Evolutionary conservation across 257 asterid genomes (phyloP).

Genomic region (Gentiana macrophylla): DNA sequence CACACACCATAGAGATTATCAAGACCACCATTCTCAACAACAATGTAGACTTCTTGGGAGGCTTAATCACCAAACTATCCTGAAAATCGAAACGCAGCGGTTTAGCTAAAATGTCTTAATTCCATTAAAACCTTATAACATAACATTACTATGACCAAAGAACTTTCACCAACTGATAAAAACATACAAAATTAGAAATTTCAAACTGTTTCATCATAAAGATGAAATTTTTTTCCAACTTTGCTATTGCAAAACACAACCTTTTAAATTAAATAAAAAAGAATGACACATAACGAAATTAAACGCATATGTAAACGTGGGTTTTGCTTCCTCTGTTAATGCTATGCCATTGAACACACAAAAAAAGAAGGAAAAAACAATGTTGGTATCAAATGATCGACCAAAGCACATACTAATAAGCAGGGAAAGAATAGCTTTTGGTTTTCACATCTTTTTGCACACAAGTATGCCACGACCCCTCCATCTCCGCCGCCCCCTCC

Average conservation of each 20-base stretch:
- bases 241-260: no score
- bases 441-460: no score
- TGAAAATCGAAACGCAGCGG: conserved; percentile 31
- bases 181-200: no score
- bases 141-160: no score
- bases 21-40: conserved; percentile 61
- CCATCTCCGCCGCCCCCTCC: neutral
- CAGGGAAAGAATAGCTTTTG: no score
- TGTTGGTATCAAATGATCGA: neutral
- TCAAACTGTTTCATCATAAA: no score
- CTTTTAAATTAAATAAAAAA: neutral
- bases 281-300: neutral
- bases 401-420: neutral
- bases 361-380: neutral
- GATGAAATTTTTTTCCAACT: no score
- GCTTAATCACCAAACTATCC: conserved; percentile 46
- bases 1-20: conserved; percentile 66
- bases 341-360: neutral
- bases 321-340: conserved; percentile 6
- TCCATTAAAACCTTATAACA: neutral
- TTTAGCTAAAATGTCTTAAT: conserved; percentile 8
- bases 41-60: conserved; percentile 55
- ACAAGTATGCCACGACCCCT: no score
- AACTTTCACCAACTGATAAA: no score
- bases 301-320: neutral